phyloP scores from a whole-genome alignment of 208 protist genomes.

The Crithidia fasciculata region DNA sequence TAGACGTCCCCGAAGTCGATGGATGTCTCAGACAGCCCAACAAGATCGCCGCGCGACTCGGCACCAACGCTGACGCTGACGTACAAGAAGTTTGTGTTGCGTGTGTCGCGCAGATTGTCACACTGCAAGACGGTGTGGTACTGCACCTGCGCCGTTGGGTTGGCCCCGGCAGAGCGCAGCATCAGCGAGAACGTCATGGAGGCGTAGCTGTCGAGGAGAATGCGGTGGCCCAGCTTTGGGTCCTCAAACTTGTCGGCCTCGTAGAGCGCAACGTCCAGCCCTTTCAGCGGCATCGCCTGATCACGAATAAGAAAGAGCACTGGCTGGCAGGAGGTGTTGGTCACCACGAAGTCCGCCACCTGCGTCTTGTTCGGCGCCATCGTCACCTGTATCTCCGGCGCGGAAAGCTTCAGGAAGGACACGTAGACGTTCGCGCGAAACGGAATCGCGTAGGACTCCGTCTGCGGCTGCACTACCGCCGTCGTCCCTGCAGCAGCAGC shows the following conservation, averaged over 20 bases:
- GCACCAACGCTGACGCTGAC: constrained; percentile 70
- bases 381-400: constrained; percentile 64
- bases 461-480: constrained; percentile 14
- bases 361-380: constrained; percentile 81
- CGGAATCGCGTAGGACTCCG: constrained; percentile 49
- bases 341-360: constrained; percentile 72
- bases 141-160: constrained; percentile 32
- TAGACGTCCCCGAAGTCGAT: constrained; percentile 88
- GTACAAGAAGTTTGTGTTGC: constrained; percentile 71
- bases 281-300: constrained; percentile 63
- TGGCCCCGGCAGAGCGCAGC: constrained; percentile 47
- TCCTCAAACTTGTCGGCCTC: constrained; percentile 80
- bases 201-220: constrained; percentile 66
- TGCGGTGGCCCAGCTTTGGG: constrained; percentile 65
- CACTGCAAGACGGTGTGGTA: constrained; percentile 79
- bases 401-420: constrained; percentile 68
- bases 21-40: constrained; percentile 54
- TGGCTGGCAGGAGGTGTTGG: constrained; percentile 66
- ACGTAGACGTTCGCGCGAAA: constrained; percentile 76
- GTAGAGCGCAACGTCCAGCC: constrained; percentile 72
- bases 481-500: not conserved
- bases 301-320: constrained; percentile 80
- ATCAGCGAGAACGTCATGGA: constrained; percentile 85
- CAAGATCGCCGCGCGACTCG: constrained; percentile 69
- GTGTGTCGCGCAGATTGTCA: constrained; percentile 77